Evolutionary conservation across 2,329 filamentous ascomycete species (phyloP).

Genomic region (Ceratocystis huliohia): DNA sequence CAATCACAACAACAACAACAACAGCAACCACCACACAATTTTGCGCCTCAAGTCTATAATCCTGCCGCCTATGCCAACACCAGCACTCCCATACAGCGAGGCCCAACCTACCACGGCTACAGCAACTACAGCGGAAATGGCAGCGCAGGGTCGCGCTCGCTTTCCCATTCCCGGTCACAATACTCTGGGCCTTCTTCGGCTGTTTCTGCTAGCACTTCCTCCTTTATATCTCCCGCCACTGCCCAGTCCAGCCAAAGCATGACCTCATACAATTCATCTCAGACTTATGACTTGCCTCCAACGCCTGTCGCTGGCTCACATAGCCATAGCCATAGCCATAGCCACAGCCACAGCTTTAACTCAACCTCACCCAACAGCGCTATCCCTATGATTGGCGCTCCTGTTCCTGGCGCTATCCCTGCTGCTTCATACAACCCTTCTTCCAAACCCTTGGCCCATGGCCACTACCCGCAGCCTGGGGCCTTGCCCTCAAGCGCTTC

Average conservation of each 20-base stretch:
- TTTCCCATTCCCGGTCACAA: constrained; percentile 19
- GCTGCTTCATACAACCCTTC: constrained; percentile 13
- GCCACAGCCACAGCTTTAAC: constrained; percentile 14
- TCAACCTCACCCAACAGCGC: constrained; percentile 4
- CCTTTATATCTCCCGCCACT: constrained; percentile 19
- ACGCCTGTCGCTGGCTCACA: background rate
- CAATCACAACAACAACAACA: constrained; percentile 14
- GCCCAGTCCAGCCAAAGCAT: constrained; percentile 11
- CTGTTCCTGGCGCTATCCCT: background rate
- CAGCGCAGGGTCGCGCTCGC: constrained; percentile 23
- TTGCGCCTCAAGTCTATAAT: constrained; percentile 55
- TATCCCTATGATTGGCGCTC: constrained; percentile 10
- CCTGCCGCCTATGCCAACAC: constrained; percentile 45
- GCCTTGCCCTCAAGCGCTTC: constrained; percentile 11
- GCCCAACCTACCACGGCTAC: constrained; percentile 39
- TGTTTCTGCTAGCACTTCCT: constrained; percentile 23
- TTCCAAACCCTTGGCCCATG: background rate
- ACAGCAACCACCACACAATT: constrained; percentile 36
- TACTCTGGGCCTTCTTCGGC: constrained; percentile 12
- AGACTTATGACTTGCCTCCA: background rate
- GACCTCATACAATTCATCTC: background rate
- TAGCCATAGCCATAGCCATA: constrained; percentile 12
- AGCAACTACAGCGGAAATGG: constrained; percentile 31
- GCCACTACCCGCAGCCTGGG: constrained; percentile 10
- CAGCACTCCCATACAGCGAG: constrained; percentile 32